Conservation (phyloP, 306 rosid species). For the Citrullus amarus region DNA sequence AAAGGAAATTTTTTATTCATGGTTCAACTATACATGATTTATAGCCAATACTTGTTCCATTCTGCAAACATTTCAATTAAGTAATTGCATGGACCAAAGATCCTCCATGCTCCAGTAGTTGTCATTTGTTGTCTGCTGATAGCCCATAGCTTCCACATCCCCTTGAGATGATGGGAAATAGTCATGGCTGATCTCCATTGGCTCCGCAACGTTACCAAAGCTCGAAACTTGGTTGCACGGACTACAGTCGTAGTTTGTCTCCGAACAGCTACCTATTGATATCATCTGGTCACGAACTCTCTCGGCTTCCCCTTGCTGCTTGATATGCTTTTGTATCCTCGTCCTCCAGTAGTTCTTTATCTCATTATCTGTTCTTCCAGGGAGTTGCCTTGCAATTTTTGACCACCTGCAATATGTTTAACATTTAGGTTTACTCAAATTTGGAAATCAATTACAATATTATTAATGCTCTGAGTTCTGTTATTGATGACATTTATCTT, state of each 20-base stretch:
- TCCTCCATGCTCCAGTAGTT: conserved; percentile 89
- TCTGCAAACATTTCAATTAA: conserved; percentile 31
- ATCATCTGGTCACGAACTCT: neutral
- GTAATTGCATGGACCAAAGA: conserved; percentile 84
- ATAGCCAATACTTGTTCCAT: neutral
- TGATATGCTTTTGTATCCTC: conserved; percentile 85
- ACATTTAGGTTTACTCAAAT: neutral
- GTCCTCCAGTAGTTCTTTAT: conserved; percentile 98
- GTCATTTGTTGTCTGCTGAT: conserved; percentile 11
- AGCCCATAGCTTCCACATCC: neutral
- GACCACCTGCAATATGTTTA: conserved; percentile 57
- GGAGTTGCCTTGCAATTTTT: conserved; percentile 87
- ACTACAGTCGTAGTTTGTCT: conserved; percentile 14
- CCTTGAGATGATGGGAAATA: neutral
- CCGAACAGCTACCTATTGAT: neutral
- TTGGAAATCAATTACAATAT: conserved; percentile 37
- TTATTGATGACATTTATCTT: neutral
- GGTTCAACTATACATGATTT: neutral
- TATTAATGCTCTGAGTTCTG: neutral
- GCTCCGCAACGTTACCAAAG: neutral
- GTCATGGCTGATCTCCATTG: neutral
- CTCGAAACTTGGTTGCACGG: neutral
- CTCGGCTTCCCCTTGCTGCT: conserved; percentile 26
- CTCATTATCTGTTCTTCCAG: conserved; percentile 94
- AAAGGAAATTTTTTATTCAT: neutral